A percentile compares a stretch with the other conserved stretches of the same genome.
phyloP scores from a whole-genome alignment of 495 filamentous ascomycete genomes.

The Penicillium crystallinum region DNA sequence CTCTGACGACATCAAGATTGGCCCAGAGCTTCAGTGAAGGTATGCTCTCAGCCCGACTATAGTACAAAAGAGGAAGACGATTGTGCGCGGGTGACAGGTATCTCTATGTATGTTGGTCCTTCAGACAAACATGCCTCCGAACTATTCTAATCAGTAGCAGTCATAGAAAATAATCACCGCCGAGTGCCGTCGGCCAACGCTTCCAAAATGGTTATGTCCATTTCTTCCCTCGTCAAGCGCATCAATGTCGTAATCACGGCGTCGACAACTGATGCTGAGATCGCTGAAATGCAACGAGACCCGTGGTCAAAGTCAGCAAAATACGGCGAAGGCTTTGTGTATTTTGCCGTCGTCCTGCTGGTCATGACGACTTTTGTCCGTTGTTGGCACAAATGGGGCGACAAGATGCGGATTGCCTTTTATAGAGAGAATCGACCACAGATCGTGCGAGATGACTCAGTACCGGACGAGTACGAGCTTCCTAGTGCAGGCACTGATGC shows the following conservation, averaged over 20 bases:
- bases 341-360: slow-evolving; percentile 71
- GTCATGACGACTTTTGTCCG: slow-evolving; percentile 58
- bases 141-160: not conserved
- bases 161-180: not conserved
- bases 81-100: not conserved
- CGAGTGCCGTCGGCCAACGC: not conserved
- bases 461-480: slow-evolving; percentile 63
- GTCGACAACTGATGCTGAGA: slow-evolving; percentile 62
- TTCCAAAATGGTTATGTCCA: slow-evolving; percentile 12
- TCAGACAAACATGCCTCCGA: not conserved
- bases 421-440: slow-evolving; percentile 66
- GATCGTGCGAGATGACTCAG: slow-evolving; percentile 48
- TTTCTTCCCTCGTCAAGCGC: slow-evolving; percentile 57
- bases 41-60: slow-evolving; percentile 12
- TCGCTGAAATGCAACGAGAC: slow-evolving; percentile 70
- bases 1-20: not conserved
- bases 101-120: not conserved
- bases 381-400: slow-evolving; percentile 79
- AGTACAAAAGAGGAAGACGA: slow-evolving; percentile 1
- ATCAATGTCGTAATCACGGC: slow-evolving; percentile 67
- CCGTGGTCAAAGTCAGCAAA: slow-evolving; percentile 78
- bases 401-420: slow-evolving; percentile 79
- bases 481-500: slow-evolving; percentile 62
- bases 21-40: not conserved
- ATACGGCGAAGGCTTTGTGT: slow-evolving; percentile 83